phyloP scores from a whole-genome alignment of 2,329 filamentous ascomycete species.

The Verticillium nonalfalfae region DNA sequence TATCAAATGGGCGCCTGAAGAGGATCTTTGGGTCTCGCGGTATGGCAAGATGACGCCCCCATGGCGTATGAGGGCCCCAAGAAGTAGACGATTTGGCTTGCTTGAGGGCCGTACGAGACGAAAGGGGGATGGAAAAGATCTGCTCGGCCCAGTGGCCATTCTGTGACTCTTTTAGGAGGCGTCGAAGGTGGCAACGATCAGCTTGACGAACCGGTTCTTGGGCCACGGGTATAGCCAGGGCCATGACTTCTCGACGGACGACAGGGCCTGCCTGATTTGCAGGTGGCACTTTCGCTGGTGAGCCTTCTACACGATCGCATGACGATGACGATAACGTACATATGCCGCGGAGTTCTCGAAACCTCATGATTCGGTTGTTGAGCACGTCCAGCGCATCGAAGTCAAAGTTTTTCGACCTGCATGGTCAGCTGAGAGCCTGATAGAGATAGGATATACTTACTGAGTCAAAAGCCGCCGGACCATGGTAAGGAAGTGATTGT shows the following conservation, averaged over 20 bases:
- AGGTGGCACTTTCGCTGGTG: conserved; percentile 22
- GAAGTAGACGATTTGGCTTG: conserved; percentile 31
- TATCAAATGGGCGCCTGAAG: conserved; percentile 36
- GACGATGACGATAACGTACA: conserved; percentile 26
- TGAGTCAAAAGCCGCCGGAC: conserved; percentile 44
- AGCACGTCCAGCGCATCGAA: conserved; percentile 45
- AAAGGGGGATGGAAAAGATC: conserved; percentile 50
- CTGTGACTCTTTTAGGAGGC: conserved; percentile 26
- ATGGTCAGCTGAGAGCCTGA: neutral
- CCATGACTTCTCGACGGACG: conserved; percentile 20
- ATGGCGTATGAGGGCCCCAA: conserved; percentile 36
- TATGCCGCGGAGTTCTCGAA: conserved; percentile 48
- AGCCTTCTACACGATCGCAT: neutral
- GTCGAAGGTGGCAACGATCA: neutral
- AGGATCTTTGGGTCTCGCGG: conserved; percentile 42
- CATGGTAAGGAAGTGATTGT: conserved; percentile 46
- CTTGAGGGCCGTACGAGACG: conserved; percentile 43
- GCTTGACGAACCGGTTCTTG: conserved; percentile 15
- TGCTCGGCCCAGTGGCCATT: conserved; percentile 51
- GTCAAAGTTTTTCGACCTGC: conserved; percentile 47
- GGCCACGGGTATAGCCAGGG: conserved; percentile 15
- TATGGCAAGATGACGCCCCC: conserved; percentile 35
- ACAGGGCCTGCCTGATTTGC: conserved; percentile 24
- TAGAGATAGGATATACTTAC: conserved; percentile 23
- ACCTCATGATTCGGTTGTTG: conserved; percentile 39